Percentiles rank a stretch among this genome's conserved stretches.
Conservation (phyloP, 225 moss, liverwort and hornwort species). For the Climacium dendroides region DNA sequence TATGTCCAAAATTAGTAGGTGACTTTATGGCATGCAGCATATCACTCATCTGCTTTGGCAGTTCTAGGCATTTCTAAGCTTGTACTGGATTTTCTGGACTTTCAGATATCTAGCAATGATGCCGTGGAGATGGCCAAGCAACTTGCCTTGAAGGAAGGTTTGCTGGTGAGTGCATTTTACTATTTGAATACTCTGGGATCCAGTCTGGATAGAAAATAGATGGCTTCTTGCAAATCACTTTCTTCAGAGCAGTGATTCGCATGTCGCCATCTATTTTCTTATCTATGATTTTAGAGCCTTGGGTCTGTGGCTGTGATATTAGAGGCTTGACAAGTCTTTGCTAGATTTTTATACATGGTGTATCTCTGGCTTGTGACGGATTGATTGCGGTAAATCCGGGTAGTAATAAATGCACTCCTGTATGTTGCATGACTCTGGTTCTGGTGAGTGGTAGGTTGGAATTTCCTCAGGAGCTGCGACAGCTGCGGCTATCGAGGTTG, state of each 20-base stretch:
- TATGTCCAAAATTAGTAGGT: not conserved
- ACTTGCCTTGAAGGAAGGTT: constrained; percentile 91
- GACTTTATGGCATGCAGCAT: not conserved
- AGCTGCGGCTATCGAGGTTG: constrained; percentile 79
- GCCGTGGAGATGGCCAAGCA: constrained; percentile 96
- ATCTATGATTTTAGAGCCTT: not conserved
- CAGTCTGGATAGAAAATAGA: not conserved
- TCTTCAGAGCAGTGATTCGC: not conserved
- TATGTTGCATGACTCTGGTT: not conserved
- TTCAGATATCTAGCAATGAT: constrained; percentile 84
- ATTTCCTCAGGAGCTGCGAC: constrained; percentile 98
- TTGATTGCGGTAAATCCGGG: not conserved
- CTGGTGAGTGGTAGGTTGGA: constrained; percentile 55
- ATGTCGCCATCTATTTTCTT: not conserved
- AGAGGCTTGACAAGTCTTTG: not conserved
- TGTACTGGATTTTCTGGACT: not conserved
- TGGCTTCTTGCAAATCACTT: not conserved
- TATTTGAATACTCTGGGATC: not conserved
- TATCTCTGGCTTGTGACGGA: not conserved
- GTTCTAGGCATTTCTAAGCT: not conserved
- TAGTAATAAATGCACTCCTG: not conserved
- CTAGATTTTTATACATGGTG: not conserved
- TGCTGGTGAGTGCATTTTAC: constrained; percentile 44
- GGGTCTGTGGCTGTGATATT: not conserved
- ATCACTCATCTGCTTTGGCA: not conserved